phyloP scores from a whole-genome alignment of 164 flowering plant species.

The Umbilicus rupestris region DNA sequence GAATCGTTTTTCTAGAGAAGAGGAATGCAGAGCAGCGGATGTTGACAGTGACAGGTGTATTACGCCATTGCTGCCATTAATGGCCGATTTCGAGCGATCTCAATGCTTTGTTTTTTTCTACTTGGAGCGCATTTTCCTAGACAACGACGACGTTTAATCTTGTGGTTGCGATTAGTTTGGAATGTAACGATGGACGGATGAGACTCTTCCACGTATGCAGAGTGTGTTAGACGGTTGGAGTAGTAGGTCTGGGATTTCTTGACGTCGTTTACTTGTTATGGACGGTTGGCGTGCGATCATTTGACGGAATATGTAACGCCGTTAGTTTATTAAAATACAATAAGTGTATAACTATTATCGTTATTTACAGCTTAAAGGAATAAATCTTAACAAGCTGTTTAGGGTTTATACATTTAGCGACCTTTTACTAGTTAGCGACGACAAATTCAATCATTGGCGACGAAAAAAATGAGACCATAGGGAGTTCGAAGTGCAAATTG shows the following conservation, averaged over 20 bases:
- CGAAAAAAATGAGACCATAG: too few relatives aligned
- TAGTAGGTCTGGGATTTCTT: neutral
- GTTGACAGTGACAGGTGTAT: neutral
- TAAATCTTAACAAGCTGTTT: too few relatives aligned
- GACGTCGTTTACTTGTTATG: neutral
- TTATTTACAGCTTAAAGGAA: too few relatives aligned
- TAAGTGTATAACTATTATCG: too few relatives aligned
- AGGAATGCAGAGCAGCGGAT: too few relatives aligned
- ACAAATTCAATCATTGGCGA: too few relatives aligned
- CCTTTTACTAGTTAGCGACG: too few relatives aligned
- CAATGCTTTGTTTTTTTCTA: neutral
- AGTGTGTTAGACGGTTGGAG: neutral
- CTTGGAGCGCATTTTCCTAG: neutral
- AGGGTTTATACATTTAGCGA: too few relatives aligned
- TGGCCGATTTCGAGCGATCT: neutral
- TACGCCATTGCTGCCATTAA: neutral
- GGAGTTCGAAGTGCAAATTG: too few relatives aligned
- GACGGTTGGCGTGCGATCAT: neutral
- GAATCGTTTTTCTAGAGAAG: too few relatives aligned
- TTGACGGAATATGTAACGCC: neutral
- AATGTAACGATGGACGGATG: neutral
- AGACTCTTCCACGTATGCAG: neutral
- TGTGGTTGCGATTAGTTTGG: neutral
- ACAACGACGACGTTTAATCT: neutral
- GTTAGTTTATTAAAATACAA: neutral